Evolutionary conservation across 176 grass and related monocot species (phyloP), one percentile per base, ranked within the genome.

Genomic region (Cenchrus fungigraminus): DNA sequence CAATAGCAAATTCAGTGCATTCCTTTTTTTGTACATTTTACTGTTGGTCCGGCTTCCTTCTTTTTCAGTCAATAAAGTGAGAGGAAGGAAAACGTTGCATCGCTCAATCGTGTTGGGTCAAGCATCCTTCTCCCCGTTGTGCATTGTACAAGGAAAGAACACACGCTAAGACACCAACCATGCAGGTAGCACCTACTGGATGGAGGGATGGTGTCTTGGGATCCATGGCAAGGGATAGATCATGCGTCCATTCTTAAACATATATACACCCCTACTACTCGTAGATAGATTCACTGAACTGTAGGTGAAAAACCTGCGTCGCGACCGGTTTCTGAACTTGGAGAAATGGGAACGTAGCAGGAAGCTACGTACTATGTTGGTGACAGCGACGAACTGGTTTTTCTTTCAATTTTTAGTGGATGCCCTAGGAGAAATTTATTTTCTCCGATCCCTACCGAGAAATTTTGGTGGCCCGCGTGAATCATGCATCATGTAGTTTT

Each of bases 41-140:
- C 53, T 61, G 42, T 60, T 70, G 12, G 4, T 17, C 2, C 13
- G 42, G 40, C 4, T 58, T 58, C 4, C 59, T 74, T 81, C 76
- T 80, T 57, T 87, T 74, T 3, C 42, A 20, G 68, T 72, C 86
- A 87, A 86, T 59, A 83, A 66, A 78, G 82, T 68, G 79, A 56
- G 82, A 51, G 68, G 69, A 72, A 66, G 59, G 56, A 79, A 79
- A 79, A 8, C 53, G 67, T 53, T 87, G 74, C 68, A 74, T 78
- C 74, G 44, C 46, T 28, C 62, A 78, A 28, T 63, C 53, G 16
- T n/a, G 84, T 95, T 93, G 86, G 93, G 61, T 95, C 88, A 85
- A 65, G 72, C 83, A 95, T 95, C 93, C 86, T 88, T 95, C 88
- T 95, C 93, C 71, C 70, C 61, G 10, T 84, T 83, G 83, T 80